Evolutionary conservation across 352 stramenopile species (phyloP).

Genomic region (Phytopythium helicoides): DNA sequence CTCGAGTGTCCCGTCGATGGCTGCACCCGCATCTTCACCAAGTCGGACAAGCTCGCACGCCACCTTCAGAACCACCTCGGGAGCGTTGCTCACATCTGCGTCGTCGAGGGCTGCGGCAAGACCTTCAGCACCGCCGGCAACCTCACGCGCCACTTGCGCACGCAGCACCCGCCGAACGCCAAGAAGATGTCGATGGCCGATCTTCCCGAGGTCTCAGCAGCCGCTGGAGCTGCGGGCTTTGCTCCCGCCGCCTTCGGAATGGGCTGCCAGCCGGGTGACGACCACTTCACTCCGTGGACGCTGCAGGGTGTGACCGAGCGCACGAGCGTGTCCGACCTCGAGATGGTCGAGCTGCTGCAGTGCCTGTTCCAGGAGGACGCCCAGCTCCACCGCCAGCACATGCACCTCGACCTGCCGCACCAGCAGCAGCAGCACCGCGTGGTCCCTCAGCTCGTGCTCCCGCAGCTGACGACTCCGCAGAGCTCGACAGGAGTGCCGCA

Average conservation of each 20-base stretch:
- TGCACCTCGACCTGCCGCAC: background rate
- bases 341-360: constrained; percentile 43
- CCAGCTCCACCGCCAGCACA: constrained; percentile 4
- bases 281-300: constrained; percentile 28
- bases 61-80: constrained; percentile 56
- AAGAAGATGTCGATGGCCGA: constrained; percentile 22
- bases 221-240: background rate
- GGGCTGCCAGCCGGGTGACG: constrained; percentile 14
- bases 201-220: background rate
- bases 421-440: background rate
- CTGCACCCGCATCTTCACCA: constrained; percentile 53
- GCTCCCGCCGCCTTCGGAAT: constrained; percentile 11
- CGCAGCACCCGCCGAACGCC: constrained; percentile 48
- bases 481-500: background rate
- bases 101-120: constrained; percentile 52
- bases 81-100: constrained; percentile 53
- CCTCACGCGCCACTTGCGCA: constrained; percentile 65
- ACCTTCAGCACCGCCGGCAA: constrained; percentile 69
- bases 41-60: constrained; percentile 45
- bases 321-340: constrained; percentile 36
- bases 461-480: background rate
- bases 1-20: constrained; percentile 44
- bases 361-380: constrained; percentile 36
- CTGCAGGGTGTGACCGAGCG: constrained; percentile 11
- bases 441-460: background rate